Conservation (phyloP, 2,329 filamentous ascomycete genomes). For the Aspergillus neotritici region DNA sequence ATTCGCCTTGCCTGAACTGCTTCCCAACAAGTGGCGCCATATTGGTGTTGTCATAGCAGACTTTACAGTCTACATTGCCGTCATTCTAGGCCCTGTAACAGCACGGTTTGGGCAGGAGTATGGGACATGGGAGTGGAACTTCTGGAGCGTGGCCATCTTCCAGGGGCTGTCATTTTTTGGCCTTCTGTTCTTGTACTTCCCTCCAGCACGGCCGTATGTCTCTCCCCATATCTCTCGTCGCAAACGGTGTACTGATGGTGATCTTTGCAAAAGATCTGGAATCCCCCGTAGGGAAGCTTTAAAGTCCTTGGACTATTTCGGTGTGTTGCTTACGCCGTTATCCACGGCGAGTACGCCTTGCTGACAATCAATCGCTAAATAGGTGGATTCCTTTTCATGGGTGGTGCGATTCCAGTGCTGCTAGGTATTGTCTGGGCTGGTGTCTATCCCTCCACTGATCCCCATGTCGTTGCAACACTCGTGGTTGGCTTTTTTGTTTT, state of each 20-base stretch:
- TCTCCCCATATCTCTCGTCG: too few species aligned
- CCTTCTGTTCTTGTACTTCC: constrained; percentile 38
- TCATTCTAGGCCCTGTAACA: constrained; percentile 44
- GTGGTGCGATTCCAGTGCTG: constrained; percentile 34
- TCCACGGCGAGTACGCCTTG: too few species aligned
- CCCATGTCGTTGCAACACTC: constrained; percentile 35
- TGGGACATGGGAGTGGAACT: constrained; percentile 41
- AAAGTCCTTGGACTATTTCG: too few species aligned
- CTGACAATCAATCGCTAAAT: constrained; percentile 3
- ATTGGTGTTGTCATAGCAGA: constrained; percentile 43
- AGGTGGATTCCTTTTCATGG: constrained; percentile 33
- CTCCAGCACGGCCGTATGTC: constrained; percentile 35
- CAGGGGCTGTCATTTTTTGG: constrained; percentile 43
- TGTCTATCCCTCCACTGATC: constrained; percentile 30
- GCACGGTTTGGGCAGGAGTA: constrained; percentile 33
- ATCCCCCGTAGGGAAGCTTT: too few species aligned
- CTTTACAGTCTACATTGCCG: constrained; percentile 40
- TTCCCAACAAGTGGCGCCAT: constrained; percentile 48
- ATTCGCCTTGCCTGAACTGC: constrained; percentile 44
- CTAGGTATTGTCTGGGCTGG: constrained; percentile 40
- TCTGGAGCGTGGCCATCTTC: constrained; percentile 41
- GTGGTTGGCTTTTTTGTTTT: constrained; percentile 33
- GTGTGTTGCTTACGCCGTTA: too few species aligned
- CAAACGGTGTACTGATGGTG: too few species aligned
- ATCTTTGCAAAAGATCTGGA: too few species aligned